These are phyloP conservation scores for Irpex sp. DNA, from an alignment of 1,284 basidiomycete genomes.

Conservation along the genomic window DNA sequence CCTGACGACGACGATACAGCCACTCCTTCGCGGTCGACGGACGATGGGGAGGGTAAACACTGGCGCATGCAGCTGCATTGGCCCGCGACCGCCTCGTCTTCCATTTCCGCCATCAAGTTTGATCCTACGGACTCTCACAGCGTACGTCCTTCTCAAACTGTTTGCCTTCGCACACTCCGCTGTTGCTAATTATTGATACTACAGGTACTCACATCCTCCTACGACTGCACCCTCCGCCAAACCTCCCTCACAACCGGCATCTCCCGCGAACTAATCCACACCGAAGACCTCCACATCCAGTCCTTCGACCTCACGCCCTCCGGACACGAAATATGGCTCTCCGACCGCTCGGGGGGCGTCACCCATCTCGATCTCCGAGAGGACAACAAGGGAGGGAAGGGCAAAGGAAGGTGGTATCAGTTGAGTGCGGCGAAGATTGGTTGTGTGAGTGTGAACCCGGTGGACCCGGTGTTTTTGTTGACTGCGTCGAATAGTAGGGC, in stretches of 20 bases:
- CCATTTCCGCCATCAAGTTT: slow-evolving; percentile 69
- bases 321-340: slow-evolving; percentile 77
- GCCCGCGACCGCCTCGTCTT: slow-evolving; percentile 73
- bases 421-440: slow-evolving; percentile 71
- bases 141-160: slow-evolving; percentile 32
- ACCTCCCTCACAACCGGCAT: slow-evolving; percentile 64
- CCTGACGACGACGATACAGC: slow-evolving; percentile 57
- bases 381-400: slow-evolving; percentile 28
- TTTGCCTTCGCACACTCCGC: no score
- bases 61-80: slow-evolving; percentile 78
- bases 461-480: slow-evolving; percentile 56
- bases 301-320: slow-evolving; percentile 60
- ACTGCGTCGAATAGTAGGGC: slow-evolving; percentile 68
- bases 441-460: slow-evolving; percentile 69
- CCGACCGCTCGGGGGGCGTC: slow-evolving; percentile 60
- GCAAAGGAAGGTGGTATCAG: slow-evolving; percentile 52
- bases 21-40: slow-evolving; percentile 23
- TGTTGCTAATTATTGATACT: background rate
- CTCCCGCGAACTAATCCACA: slow-evolving; percentile 56
- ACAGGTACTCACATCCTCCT: slow-evolving; percentile 72
- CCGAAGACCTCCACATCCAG: slow-evolving; percentile 53
- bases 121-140: slow-evolving; percentile 67
- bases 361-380: slow-evolving; percentile 71
- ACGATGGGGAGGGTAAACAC: slow-evolving; percentile 60
- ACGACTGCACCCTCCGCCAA: slow-evolving; percentile 70